Evolutionary conservation across 78 protist species (phyloP).

Genomic region (slime mould (Dictyostelium discoideum)): DNA sequence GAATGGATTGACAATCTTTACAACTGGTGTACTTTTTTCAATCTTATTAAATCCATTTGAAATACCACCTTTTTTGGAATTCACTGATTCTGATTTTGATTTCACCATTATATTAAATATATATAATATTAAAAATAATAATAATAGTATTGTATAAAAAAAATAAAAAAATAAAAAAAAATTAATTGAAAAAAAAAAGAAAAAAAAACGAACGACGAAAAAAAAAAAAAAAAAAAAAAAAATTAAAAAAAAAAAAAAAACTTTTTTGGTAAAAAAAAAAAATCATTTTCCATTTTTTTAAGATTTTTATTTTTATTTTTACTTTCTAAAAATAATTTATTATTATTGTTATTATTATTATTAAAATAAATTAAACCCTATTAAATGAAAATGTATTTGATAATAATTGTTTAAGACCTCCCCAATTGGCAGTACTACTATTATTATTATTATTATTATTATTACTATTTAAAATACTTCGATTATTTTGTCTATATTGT

Average conservation of each 20-base stretch:
- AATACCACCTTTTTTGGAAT: neutral
- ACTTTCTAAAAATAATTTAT: too few species aligned
- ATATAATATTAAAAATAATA: too few species aligned
- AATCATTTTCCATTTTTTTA: too few species aligned
- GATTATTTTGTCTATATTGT: conserved; percentile 1
- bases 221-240: neutral
- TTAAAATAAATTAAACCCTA: neutral
- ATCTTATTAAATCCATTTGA: neutral
- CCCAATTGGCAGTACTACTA: neutral
- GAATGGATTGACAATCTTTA: conserved; percentile 75
- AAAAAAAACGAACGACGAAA: neutral
- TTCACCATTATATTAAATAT: neutral
- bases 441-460: neutral
- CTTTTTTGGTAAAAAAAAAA: too few species aligned
- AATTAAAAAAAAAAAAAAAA: neutral
- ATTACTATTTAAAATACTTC: neutral
- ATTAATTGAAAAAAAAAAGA: neutral
- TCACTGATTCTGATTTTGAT: conserved; percentile 24
- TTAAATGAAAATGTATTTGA: conserved; percentile 24
- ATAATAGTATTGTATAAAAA: neutral
- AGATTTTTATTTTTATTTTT: too few species aligned
- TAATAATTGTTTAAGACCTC: conserved; percentile 10
- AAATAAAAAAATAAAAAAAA: neutral
- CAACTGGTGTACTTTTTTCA: neutral
- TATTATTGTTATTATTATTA: too few species aligned